Evolutionary conservation across 805 yeast genomes (phyloP), one percentile per base, ranked within the genome.

Genomic region (Saccharomyces kudriavzevii): DNA sequence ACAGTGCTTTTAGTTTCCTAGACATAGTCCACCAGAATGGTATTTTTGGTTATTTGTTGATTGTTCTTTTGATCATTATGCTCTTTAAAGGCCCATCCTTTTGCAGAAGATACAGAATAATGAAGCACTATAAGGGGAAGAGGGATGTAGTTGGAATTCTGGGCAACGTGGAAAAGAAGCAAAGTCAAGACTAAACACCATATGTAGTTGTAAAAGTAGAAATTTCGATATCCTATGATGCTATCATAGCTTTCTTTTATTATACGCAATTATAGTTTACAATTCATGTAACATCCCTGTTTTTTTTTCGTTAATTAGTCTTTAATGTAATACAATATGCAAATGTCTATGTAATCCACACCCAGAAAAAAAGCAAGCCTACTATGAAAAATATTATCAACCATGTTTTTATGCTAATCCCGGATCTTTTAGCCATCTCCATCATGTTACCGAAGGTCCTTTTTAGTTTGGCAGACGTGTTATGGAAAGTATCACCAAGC

Each of bases 391-490:
- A 76, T 49, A 80, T 75, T 1, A 68, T 52, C 2, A 81, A 69
- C 91, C 91, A 84, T 5, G 78, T 74, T 55, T 80, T 77, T 74
- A 85, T 74, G 54, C 85, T 74, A n/a, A 84, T 77, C 10, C 87
- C 85, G 10, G 85, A 76, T 58, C 73, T 75, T 57, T 80, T 78
- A 3, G 87, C 88, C 81, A 85, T 82, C 2, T 74, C 69, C 69
- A 80, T 69, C 87, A 85, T 81, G 45, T 78, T 74, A 49, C 71
- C 72, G 69, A 77, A 77, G 2, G 85, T 83, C 49, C 71, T 73
- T 56, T 78, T 79, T 50, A 85, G 74, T 53, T 73, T 71, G 1
- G 67, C 61, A 20, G 79, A 67, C 1, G 83, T 74, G 49, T 67
- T 66, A 40, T 77, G 82, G 62, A 81, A 80, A 17, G 75, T 71